A percentile compares a stretch with the other conserved stretches of the same genome.
These are phyloP conservation scores for Peniophora sp. DNA, from an alignment of 1,284 basidiomycete species.

Conservation along the genomic window DNA sequence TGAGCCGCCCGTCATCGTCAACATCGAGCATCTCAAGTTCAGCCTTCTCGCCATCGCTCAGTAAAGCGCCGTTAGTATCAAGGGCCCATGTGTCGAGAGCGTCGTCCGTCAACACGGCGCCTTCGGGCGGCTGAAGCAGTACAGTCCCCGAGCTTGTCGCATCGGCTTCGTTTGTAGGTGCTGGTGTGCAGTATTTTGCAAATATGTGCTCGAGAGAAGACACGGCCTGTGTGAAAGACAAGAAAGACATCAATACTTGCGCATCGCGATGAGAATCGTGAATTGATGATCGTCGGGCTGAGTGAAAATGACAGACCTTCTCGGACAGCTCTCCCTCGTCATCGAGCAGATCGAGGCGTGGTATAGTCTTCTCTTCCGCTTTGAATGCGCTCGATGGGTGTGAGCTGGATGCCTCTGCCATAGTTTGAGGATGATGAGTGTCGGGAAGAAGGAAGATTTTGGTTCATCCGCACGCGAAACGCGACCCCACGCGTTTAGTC, in stretches of 20 bases:
- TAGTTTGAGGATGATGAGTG: no score
- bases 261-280: no score
- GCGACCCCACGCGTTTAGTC: background rate
- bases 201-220: constrained; percentile 62
- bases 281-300: no score
- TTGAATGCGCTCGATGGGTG: constrained; percentile 17
- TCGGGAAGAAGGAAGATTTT: no score
- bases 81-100: constrained; percentile 66
- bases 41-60: constrained; percentile 67
- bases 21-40: constrained; percentile 74
- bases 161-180: constrained; percentile 12
- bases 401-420: no score
- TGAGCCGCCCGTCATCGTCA: constrained; percentile 61
- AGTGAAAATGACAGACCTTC: constrained; percentile 29
- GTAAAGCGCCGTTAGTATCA: constrained; percentile 70
- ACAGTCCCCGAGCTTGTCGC: constrained; percentile 11
- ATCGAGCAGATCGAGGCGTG: constrained; percentile 41
- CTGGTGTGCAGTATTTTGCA: constrained; percentile 63
- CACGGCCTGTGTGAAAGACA: background rate
- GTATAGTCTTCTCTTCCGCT: constrained; percentile 43
- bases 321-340: constrained; percentile 59
- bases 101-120: constrained; percentile 46
- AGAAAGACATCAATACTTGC: no score
- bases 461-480: background rate
- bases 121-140: constrained; percentile 42